phyloP scores from a whole-genome alignment of 2,329 filamentous ascomycete species.

The Epichloe gansuensis region DNA sequence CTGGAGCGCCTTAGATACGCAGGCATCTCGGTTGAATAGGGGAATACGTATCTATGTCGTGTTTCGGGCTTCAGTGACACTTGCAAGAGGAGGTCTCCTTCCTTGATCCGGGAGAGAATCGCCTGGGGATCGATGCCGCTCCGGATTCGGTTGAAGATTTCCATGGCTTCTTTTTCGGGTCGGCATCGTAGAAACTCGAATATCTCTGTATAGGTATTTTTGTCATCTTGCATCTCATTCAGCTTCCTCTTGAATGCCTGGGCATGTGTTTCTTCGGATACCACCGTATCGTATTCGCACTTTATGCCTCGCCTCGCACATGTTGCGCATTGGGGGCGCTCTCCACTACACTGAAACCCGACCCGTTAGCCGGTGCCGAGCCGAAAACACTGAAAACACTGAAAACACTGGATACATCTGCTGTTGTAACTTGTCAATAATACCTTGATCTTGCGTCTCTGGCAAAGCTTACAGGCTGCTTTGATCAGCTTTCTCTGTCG shows the following conservation, averaged over 20 bases:
- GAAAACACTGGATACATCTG: too few relatives aligned
- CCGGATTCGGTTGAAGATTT: slow-evolving; percentile 23
- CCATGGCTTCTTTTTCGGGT: slow-evolving; percentile 19
- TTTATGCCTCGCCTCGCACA: slow-evolving; percentile 7
- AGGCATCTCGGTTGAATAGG: slow-evolving; percentile 17
- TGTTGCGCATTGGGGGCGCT: slow-evolving; percentile 13
- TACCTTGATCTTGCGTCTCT: too few relatives aligned
- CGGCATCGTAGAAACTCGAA: slow-evolving; percentile 8
- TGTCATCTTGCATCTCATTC: background rate
- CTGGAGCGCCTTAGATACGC: slow-evolving; percentile 1
- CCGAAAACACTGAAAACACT: too few relatives aligned
- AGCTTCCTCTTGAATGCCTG: slow-evolving; percentile 10
- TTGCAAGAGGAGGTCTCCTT: slow-evolving; percentile 25
- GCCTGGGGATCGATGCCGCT: slow-evolving; percentile 17
- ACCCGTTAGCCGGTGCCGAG: too few relatives aligned
- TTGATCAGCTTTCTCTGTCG: too few relatives aligned
- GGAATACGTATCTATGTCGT: slow-evolving; percentile 26
- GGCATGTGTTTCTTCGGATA: slow-evolving; percentile 10
- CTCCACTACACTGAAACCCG: slow-evolving; percentile 14
- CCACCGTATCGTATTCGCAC: slow-evolving; percentile 11
- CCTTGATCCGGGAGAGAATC: slow-evolving; percentile 21
- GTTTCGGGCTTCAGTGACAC: slow-evolving; percentile 24
- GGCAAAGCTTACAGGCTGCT: too few relatives aligned
- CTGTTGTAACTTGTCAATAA: too few relatives aligned
- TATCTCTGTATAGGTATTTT: slow-evolving; percentile 9